Evolutionary conservation across 1,284 basidiomycete genomes (phyloP), one percentile per base, ranked within the genome.

Genomic region (Cutaneotrichosporon arboriforme): DNA sequence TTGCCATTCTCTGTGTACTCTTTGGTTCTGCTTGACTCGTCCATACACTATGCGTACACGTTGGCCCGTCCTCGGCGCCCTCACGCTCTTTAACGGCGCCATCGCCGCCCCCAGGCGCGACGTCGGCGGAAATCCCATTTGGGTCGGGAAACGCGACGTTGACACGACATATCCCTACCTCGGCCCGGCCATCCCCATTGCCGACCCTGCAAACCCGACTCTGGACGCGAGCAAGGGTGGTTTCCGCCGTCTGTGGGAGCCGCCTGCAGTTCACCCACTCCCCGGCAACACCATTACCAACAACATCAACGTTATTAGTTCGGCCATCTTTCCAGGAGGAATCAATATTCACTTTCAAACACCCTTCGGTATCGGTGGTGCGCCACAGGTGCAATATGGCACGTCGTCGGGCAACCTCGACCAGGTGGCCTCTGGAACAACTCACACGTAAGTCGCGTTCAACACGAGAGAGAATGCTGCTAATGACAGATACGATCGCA

Each of bases 281-380:
- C 54, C 41, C 1, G 54, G 54, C 33, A 35, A 35, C 22, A 57
- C 55, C 21, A 49, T 61, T 21, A 66, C 59, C 33, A 68, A 68
- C 61, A 68, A 68, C 61, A 66, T 68, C 61, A 68, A 68, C 46
- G 62, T 64, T 53, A 65, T 68, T 44, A 58, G 57, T 9, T 52
- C 54, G 10, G 55, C 65, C 7, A 61, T 52, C 52, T 43, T 58
- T 38, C 65, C 63, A n/a, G 48, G 40, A 20, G 66, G 66, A 17
- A 60, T 68, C 40, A 62, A 66, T 50, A 42, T 68, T 17, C 66
- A 68, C 55, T 68, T 68, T 59, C 61, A 62, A 52, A 68, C 66
- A 4, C 63, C 66, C 2, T 66, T 63, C 48, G 66, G 65, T 4
- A 65, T 68, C 42, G 61, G 58, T 20, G 46, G 43, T 1, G 50